Percentiles rank a stretch among this genome's conserved stretches.
Conservation (phyloP, 1,284 basidiomycete species). For the Irpex lacteus region DNA sequence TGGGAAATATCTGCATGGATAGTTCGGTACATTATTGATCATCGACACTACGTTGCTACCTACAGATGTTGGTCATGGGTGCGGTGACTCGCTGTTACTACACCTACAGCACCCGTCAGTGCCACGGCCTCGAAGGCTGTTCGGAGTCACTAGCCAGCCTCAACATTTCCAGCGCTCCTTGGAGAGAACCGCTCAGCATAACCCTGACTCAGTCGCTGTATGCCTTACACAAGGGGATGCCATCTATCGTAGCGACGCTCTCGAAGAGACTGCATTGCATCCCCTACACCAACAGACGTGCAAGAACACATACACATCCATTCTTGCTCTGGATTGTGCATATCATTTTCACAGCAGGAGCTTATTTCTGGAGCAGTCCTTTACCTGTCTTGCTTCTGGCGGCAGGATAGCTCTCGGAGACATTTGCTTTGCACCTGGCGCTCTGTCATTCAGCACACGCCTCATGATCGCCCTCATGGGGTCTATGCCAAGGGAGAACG, state of each 20-base stretch:
- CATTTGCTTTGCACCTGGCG: slow-evolving; percentile 46
- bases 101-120: slow-evolving; percentile 42
- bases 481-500: slow-evolving; percentile 55
- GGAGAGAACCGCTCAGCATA: slow-evolving; percentile 35
- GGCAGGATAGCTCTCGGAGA: slow-evolving; percentile 66
- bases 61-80: slow-evolving; percentile 63
- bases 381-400: slow-evolving; percentile 42
- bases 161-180: slow-evolving; percentile 48
- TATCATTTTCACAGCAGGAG: slow-evolving; percentile 64
- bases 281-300: slow-evolving; percentile 37
- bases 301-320: slow-evolving; percentile 37
- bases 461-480: slow-evolving; percentile 22
- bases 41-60: slow-evolving; percentile 4
- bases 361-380: slow-evolving; percentile 47
- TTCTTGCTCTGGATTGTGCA: slow-evolving; percentile 66
- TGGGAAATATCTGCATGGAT: slow-evolving; percentile 19
- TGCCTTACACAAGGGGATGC: slow-evolving; percentile 48
- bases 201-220: slow-evolving; percentile 22
- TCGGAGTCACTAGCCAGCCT: slow-evolving; percentile 59
- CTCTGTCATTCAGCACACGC: slow-evolving; percentile 11
- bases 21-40: neutral
- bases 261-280: slow-evolving; percentile 25
- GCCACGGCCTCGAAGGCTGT: slow-evolving; percentile 46
- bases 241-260: slow-evolving; percentile 31
- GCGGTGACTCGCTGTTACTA: slow-evolving; percentile 64